These are phyloP conservation scores for Quercus lobata DNA, from an alignment of 331 rosid genomes.

Conservation along the genomic window DNA sequence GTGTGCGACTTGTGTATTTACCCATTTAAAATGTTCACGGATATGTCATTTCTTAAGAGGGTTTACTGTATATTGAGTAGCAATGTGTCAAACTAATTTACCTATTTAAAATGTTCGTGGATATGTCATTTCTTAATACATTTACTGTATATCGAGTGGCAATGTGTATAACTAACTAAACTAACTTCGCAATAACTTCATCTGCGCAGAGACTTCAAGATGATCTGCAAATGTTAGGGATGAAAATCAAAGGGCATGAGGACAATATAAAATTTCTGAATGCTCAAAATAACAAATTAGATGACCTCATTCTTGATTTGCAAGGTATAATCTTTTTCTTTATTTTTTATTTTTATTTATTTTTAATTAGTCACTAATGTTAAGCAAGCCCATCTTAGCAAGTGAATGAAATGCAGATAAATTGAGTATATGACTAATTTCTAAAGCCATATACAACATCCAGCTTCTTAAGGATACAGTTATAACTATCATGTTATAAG, in stretches of 20 bases:
- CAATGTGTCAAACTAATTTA: no score
- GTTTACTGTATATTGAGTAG: no score
- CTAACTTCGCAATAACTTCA: conserved; percentile 17
- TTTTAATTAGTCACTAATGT: not conserved
- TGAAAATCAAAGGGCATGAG: conserved; percentile 71
- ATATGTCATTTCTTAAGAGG: no score
- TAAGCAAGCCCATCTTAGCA: not conserved
- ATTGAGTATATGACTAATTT: not conserved
- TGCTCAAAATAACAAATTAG: conserved; percentile 54
- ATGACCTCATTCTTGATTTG: conserved; percentile 58
- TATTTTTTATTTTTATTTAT: not conserved
- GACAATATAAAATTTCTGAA: conserved; percentile 50
- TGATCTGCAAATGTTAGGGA: conserved; percentile 50
- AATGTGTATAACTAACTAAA: conserved; percentile 1
- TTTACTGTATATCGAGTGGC: not conserved
- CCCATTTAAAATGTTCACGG: not conserved
- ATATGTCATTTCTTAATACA: not conserved
- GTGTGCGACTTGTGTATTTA: not conserved
- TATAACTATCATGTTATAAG: not conserved
- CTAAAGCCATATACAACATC: not conserved
- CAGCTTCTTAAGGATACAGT: conserved; percentile 5
- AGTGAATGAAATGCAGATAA: not conserved
- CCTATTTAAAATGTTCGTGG: not conserved
- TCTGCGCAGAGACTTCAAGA: conserved; percentile 65
- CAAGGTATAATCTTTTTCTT: conserved; percentile 48